Conservation (phyloP, 805 yeast species). For the Wickerhamomyces chambardii region DNA sequence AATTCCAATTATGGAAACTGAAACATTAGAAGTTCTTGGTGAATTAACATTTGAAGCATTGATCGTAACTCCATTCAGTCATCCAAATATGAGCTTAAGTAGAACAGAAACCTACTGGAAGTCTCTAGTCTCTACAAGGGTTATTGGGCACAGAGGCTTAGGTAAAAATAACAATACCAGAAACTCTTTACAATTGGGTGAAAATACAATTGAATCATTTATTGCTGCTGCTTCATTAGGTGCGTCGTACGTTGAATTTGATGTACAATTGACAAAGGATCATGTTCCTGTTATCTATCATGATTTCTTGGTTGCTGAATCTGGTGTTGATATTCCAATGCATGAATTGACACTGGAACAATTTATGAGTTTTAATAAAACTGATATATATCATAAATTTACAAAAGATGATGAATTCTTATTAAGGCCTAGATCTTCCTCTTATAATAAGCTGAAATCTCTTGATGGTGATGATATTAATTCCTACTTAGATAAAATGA, state of each 20-base stretch:
- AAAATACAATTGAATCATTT: constrained; percentile 89
- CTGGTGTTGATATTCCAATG: constrained; percentile 96
- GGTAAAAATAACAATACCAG: constrained; percentile 75
- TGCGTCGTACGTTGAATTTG: constrained; percentile 94
- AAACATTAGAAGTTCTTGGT: constrained; percentile 70
- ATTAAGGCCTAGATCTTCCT: constrained; percentile 18
- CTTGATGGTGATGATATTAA: constrained; percentile 1
- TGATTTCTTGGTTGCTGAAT: constrained; percentile 89
- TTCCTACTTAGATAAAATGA: constrained; percentile 52
- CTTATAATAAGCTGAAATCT: constrained; percentile 3
- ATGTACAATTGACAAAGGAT: constrained; percentile 92
- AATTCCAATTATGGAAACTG: constrained; percentile 68
- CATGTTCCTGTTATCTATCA: constrained; percentile 89
- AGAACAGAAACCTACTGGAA: constrained; percentile 86
- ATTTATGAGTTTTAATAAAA: constrained; percentile 43
- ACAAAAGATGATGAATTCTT: constrained; percentile 18
- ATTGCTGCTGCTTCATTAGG: constrained; percentile 95
- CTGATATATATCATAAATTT: constrained; percentile 17
- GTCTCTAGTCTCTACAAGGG: constrained; percentile 78
- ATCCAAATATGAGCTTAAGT: constrained; percentile 54
- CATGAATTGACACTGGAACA: constrained; percentile 86
- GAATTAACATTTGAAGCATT: constrained; percentile 66
- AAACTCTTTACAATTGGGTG: constrained; percentile 85
- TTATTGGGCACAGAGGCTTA: constrained; percentile 92
- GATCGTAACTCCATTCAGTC: constrained; percentile 63